These are phyloP conservation scores for Coniella lustricola DNA, from an alignment of 2,329 filamentous ascomycete genomes.

Conservation along the genomic window DNA sequence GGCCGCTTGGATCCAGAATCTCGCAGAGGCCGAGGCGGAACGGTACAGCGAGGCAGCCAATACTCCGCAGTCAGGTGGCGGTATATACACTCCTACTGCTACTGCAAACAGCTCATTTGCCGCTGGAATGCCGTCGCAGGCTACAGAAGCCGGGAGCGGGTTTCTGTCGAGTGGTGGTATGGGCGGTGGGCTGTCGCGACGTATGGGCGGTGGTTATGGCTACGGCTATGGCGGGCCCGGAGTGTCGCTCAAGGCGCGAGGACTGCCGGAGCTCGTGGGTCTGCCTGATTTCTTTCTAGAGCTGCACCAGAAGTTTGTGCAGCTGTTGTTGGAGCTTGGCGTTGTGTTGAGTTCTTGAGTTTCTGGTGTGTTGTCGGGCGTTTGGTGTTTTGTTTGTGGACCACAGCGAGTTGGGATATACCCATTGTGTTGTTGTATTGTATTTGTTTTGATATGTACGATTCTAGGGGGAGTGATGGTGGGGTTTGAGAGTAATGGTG, in stretches of 20 bases:
- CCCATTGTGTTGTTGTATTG: background rate
- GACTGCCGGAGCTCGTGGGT: constrained; percentile 59
- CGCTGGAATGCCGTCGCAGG: constrained; percentile 23
- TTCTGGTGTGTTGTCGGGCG: background rate
- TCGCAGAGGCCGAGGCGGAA: constrained; percentile 58
- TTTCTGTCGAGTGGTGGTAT: constrained; percentile 45
- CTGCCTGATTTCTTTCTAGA: constrained; percentile 63
- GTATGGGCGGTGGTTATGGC: constrained; percentile 43
- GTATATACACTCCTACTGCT: background rate
- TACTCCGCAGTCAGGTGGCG: constrained; percentile 29
- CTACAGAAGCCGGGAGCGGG: constrained; percentile 40
- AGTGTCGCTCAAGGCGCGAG: constrained; percentile 50
- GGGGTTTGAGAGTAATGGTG: background rate
- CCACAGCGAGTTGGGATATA: background rate
- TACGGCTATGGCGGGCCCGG: constrained; percentile 37
- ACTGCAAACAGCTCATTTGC: constrained; percentile 27
- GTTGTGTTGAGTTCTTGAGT: constrained; percentile 43
- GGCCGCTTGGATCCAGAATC: constrained; percentile 57
- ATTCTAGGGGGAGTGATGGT: background rate
- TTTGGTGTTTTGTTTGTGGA: background rate
- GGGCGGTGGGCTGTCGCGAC: constrained; percentile 44
- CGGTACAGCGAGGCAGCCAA: constrained; percentile 27
- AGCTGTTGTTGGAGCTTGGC: constrained; percentile 52
- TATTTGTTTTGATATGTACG: too few species aligned
- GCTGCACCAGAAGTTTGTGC: constrained; percentile 57